Base-by-base conservation (phyloP, 176 grass and related monocot genomes). In the maize (Zea mays) region DNA sequence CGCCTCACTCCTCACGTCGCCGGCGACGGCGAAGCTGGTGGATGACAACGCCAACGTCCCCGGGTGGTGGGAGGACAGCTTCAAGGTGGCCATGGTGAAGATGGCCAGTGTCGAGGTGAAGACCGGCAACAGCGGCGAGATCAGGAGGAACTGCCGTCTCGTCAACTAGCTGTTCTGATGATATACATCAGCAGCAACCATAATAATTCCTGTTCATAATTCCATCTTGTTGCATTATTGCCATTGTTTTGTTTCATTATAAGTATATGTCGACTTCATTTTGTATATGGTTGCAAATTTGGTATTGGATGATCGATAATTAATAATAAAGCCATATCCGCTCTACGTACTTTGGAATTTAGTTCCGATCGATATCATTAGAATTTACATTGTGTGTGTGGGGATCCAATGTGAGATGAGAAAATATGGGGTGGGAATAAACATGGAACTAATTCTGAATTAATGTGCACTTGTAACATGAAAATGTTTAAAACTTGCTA, bases 141-240 rank as follows among this genome's bases (percentile, higher is more conserved):
- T 83, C 36, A 78, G 79, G 46, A 78, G 42, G 11, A 40, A 67
- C 34, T 87, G 85, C 55, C 55, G 78, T 5, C 64, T 6, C 16
- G 62, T 83, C 44, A 86, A 86, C 75, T 85, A 78, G 71, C 15
- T 38, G 7, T 13, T 4, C 19, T 11, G 1, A 11, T 50, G 12
- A 50, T 3, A 39, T 39, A 39, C 4, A 39, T 50, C 48, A 50
- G 48, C 13, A 50, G 14, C 3, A 50, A 50, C 3, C 48, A 43
- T 43, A 41, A 15, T 67, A 10, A 14, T 62, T 37, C 21, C 49
- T 43, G 49, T 68, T 68, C 10, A 52, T 52, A 17, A 40, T 16
- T 8, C 5, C 20, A 19, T 11, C 2, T 56, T 69, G 46, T 21
- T 36, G 13, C 34, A 11, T 54, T n/a, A n/a, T n/a, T 70, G 4